phyloP scores from a whole-genome alignment of 2,329 filamentous ascomycete species.

The Phaeomoniella chlamydospora region DNA sequence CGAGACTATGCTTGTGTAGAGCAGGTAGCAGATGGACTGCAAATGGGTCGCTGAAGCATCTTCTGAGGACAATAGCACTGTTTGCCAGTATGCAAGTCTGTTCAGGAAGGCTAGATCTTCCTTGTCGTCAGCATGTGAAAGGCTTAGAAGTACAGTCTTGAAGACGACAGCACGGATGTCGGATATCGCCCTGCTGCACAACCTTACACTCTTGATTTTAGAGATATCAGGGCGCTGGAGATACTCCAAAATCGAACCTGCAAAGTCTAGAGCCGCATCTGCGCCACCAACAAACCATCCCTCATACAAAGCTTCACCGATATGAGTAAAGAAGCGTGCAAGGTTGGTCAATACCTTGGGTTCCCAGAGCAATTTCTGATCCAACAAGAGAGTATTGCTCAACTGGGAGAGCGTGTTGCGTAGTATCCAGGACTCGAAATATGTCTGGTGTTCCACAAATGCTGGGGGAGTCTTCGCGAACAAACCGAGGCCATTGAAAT shows the following conservation, averaged over 20 bases:
- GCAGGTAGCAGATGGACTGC: constrained; percentile 76
- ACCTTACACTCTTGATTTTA: constrained; percentile 69
- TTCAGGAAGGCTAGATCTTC: constrained; percentile 61
- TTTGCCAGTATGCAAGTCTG: constrained; percentile 91
- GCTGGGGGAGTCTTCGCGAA: constrained; percentile 82
- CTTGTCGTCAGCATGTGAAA: constrained; percentile 67
- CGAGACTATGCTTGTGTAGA: constrained; percentile 79
- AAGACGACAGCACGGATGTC: constrained; percentile 66
- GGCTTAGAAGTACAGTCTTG: constrained; percentile 60
- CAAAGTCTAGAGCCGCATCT: constrained; percentile 70
- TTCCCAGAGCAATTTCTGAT: constrained; percentile 61
- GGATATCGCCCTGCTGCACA: constrained; percentile 72
- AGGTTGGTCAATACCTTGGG: constrained; percentile 78
- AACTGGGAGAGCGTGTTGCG: constrained; percentile 60
- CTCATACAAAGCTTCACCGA: constrained; percentile 84
- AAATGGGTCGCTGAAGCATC: constrained; percentile 69
- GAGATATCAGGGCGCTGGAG: constrained; percentile 74
- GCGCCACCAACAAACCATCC: constrained; percentile 92
- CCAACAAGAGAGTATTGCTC: constrained; percentile 52
- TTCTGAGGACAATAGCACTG: constrained; percentile 66
- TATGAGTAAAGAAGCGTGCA: constrained; percentile 62
- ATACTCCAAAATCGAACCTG: constrained; percentile 73
- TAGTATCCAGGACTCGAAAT: constrained; percentile 83
- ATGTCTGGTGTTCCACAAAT: constrained; percentile 86
- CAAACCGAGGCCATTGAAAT: constrained; percentile 76